Evolutionary conservation across 495 filamentous ascomycete genomes (phyloP).

Genomic region (Trichoderma orchidacearum): DNA sequence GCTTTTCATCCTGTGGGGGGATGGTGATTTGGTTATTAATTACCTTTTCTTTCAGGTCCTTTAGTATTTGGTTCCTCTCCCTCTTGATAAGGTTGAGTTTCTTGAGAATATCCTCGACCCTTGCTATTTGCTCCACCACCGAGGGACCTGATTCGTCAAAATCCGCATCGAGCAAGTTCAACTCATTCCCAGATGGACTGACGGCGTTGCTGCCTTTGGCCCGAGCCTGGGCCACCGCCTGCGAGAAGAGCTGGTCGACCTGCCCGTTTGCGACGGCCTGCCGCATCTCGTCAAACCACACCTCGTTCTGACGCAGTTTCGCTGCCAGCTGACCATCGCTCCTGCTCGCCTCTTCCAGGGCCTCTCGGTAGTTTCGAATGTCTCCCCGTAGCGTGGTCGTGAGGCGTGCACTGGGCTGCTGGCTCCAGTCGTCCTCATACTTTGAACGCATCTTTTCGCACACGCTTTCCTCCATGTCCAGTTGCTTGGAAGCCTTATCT

Average conservation of each 20-base stretch:
- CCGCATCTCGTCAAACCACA: constrained; percentile 92
- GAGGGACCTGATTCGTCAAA: constrained; percentile 66
- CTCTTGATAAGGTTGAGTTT: constrained; percentile 84
- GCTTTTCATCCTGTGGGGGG: background rate
- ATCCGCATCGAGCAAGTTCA: constrained; percentile 79
- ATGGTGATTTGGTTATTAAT: too few species aligned
- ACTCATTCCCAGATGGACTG: constrained; percentile 52
- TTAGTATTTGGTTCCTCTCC: constrained; percentile 80
- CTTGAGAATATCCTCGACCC: constrained; percentile 83
- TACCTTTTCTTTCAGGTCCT: constrained; percentile 96
- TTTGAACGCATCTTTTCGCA: constrained; percentile 99
- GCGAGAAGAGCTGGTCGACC: constrained; percentile 78
- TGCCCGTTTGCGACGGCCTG: constrained; percentile 78
- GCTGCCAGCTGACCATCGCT: constrained; percentile 78
- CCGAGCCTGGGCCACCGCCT: constrained; percentile 54
- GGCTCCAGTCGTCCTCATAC: constrained; percentile 91
- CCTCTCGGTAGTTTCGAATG: constrained; percentile 71
- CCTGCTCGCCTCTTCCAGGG: constrained; percentile 74
- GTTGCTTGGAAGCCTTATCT: constrained; percentile 67
- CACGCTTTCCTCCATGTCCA: constrained; percentile 93
- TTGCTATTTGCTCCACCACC: constrained; percentile 78
- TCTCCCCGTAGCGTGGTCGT: constrained; percentile 80
- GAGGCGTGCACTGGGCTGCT: constrained; percentile 82
- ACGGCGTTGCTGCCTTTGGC: constrained; percentile 35
- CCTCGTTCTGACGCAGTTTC: constrained; percentile 71